Conservation (phyloP, 306 rosid genomes). For the Corylus avellana region DNA sequence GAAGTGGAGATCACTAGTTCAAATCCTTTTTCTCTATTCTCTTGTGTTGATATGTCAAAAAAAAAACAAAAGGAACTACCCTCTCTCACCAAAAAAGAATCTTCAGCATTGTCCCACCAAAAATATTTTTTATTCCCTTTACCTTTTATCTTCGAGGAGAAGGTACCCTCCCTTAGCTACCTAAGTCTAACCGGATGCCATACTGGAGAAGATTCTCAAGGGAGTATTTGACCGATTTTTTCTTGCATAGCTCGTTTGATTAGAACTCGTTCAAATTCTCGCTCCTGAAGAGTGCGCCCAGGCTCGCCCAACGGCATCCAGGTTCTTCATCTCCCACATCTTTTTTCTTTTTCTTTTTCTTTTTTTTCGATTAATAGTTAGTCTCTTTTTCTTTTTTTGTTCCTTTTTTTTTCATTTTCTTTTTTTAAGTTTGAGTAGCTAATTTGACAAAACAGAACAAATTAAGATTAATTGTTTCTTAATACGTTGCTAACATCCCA, state of each 20-base stretch:
- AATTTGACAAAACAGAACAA: background rate
- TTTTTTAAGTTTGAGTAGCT: background rate
- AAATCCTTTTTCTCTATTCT: no score
- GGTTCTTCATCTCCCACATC: conserved; percentile 31
- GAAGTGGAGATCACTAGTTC: no score
- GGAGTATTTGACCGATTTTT: conserved; percentile 81
- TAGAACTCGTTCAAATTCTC: conserved; percentile 64
- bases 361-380: background rate
- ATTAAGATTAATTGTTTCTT: background rate
- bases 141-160: no score
- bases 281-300: conserved; percentile 58
- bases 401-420: no score
- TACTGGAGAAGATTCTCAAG: conserved; percentile 51
- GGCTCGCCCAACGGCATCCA: conserved; percentile 46
- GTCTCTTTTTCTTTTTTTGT: background rate
- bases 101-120: no score
- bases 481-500: background rate
- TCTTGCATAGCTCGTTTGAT: conserved; percentile 68
- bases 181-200: conserved; percentile 20
- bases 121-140: no score
- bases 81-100: no score
- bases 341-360: background rate
- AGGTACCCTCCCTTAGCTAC: no score
- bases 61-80: no score
- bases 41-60: no score